phyloP scores from a whole-genome alignment of 2,329 filamentous ascomycete species.

The Verticillium longisporum region DNA sequence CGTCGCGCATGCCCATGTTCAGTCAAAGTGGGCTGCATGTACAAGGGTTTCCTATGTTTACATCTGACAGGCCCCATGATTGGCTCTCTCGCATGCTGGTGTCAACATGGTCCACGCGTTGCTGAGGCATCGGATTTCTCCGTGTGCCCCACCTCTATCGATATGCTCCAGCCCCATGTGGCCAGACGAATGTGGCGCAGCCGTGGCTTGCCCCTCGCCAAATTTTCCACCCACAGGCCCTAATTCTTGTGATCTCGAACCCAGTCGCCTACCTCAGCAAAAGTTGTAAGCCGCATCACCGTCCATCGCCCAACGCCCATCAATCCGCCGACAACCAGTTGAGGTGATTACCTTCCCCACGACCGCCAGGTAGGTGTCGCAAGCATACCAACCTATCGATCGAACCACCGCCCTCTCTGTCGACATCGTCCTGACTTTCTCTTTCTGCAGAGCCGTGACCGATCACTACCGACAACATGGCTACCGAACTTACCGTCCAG shows the following conservation, averaged over 20 bases:
- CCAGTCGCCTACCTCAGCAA: neutral
- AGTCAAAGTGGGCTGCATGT: slow-evolving; percentile 7
- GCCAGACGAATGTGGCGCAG: neutral
- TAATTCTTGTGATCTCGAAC: neutral
- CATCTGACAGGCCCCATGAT: slow-evolving; percentile 1
- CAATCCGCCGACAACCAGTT: neutral
- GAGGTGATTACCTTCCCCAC: slow-evolving; percentile 1
- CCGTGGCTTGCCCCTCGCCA: slow-evolving; percentile 5
- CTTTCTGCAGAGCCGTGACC: slow-evolving; percentile 11
- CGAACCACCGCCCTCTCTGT: neutral
- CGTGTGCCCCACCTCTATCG: neutral
- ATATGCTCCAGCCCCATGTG: neutral
- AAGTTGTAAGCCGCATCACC: neutral
- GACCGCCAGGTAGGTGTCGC: slow-evolving; percentile 4
- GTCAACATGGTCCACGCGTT: slow-evolving; percentile 10
- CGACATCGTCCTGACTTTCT: neutral
- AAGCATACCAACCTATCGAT: neutral
- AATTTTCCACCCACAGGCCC: slow-evolving; percentile 7
- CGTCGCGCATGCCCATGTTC: slow-evolving; percentile 14
- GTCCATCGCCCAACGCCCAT: neutral
- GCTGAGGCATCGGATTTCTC: slow-evolving; percentile 7
- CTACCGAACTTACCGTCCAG: slow-evolving; percentile 98
- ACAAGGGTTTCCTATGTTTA: slow-evolving; percentile 8
- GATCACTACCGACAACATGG: slow-evolving; percentile 54
- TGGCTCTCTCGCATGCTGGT: slow-evolving; percentile 1